phyloP scores from a whole-genome alignment of 257 asterid species.

The Forsythia suspensa region DNA sequence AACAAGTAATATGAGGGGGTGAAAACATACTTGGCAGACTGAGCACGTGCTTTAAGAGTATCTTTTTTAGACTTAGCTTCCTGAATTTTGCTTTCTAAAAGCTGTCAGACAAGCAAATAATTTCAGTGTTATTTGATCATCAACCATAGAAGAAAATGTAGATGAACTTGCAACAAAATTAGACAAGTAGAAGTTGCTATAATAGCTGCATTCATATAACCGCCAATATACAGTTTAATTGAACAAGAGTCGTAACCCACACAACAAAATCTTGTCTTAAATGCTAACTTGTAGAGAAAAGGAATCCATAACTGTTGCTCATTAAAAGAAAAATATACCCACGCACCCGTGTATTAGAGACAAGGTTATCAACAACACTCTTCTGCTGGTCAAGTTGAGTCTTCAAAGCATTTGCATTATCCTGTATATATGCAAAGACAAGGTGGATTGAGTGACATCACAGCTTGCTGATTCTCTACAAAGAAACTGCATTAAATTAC shows the following conservation, averaged over 20 bases:
- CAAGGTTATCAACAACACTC: constrained; percentile 77
- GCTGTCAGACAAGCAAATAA: constrained; percentile 43
- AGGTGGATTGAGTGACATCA: neutral
- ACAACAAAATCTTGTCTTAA: neutral
- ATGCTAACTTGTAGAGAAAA: neutral
- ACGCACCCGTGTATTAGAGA: constrained; percentile 87
- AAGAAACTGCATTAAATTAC: neutral
- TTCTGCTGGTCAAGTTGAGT: constrained; percentile 92
- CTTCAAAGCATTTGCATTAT: constrained; percentile 83
- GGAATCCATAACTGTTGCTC: neutral
- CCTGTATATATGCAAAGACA: constrained; percentile 46
- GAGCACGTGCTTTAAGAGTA: constrained; percentile 98
- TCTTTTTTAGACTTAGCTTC: constrained; percentile 96
- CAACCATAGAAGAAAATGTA: constrained; percentile 11
- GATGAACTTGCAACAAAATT: constrained; percentile 16
- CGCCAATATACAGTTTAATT: neutral
- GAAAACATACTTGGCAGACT: constrained; percentile 86
- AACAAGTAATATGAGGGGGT: constrained; percentile 8
- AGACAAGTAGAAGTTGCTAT: neutral
- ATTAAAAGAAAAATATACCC: constrained; percentile 14
- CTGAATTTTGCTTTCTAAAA: constrained; percentile 95
- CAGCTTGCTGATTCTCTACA: neutral
- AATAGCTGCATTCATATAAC: constrained; percentile 17
- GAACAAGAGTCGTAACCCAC: neutral
- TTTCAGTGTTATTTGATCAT: neutral